Evolutionary conservation across 345 rosid species (phyloP).

Genomic region (Microcos paniculata): DNA sequence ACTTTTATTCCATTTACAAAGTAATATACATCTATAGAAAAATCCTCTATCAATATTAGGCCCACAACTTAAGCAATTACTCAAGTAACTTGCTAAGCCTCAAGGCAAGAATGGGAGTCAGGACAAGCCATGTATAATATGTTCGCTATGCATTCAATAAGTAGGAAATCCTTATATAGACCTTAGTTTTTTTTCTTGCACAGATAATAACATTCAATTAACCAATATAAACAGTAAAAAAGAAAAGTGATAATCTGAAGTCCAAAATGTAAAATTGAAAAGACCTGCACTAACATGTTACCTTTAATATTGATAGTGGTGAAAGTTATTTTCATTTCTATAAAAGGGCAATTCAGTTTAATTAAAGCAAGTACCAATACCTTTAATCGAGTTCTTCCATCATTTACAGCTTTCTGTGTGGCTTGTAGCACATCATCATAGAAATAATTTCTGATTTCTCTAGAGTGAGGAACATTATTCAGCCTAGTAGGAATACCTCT

Average conservation of each 20-base stretch:
- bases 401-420: constrained; percentile 64
- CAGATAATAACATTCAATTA: neutral
- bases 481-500: constrained; percentile 90
- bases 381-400: constrained; percentile 75
- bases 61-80: no score
- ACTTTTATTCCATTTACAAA: neutral
- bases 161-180: neutral
- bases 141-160: neutral
- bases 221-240: neutral
- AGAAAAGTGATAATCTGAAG: neutral
- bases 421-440: constrained; percentile 83
- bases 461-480: constrained; percentile 94
- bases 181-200: neutral
- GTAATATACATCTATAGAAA: no score
- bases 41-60: no score
- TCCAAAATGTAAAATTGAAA: neutral
- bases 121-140: neutral
- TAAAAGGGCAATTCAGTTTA: neutral
- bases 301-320: neutral
- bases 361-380: constrained; percentile 22
- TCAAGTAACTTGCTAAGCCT: no score
- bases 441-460: constrained; percentile 87
- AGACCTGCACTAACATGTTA: neutral
- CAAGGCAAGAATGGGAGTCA: no score
- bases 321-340: constrained; percentile 5